Percentiles rank a stretch among this genome's conserved stretches.
phyloP scores from a whole-genome alignment of 495 filamentous ascomycete species.

The Penicillium cosmopolitanum region DNA sequence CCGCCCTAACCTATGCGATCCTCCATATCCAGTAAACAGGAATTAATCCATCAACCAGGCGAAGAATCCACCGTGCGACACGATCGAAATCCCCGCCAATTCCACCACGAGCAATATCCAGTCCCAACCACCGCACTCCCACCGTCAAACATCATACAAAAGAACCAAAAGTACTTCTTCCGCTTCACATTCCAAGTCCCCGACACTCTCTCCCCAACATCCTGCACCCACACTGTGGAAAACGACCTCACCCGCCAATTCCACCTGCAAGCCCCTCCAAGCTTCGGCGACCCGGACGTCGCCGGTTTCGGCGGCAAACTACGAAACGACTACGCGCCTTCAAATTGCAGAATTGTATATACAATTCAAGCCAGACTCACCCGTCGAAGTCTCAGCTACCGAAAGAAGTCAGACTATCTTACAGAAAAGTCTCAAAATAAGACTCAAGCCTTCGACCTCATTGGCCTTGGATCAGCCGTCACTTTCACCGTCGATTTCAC shows the following conservation, averaged over 20 bases:
- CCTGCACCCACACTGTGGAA: slow-evolving; percentile 33
- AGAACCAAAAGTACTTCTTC: slow-evolving; percentile 60
- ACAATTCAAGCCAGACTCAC: slow-evolving; percentile 56
- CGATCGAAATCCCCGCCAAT: not conserved
- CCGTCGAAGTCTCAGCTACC: slow-evolving; percentile 55
- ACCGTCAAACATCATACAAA: slow-evolving; percentile 57
- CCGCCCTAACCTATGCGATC: not conserved
- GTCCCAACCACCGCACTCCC: slow-evolving; percentile 53
- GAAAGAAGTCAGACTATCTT: slow-evolving; percentile 29
- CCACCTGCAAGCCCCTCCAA: slow-evolving; percentile 72
- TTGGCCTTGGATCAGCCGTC: not conserved
- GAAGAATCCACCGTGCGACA: not conserved
- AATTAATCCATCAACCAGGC: not conserved
- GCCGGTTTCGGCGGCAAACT: slow-evolving; percentile 36
- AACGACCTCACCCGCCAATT: slow-evolving; percentile 56
- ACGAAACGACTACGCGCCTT: slow-evolving; percentile 69
- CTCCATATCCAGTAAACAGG: not conserved
- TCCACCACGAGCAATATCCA: not conserved
- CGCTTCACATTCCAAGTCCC: slow-evolving; percentile 79
- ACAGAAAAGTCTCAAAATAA: slow-evolving; percentile 35
- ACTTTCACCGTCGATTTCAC: not conserved
- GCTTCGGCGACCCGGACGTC: slow-evolving; percentile 56
- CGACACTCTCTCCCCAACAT: slow-evolving; percentile 58
- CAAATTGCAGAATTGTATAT: slow-evolving; percentile 69
- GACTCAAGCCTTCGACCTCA: not conserved